Conservation (phyloP, 2,329 filamentous ascomycete genomes). For the Rhytidhysteron rufulum region DNA sequence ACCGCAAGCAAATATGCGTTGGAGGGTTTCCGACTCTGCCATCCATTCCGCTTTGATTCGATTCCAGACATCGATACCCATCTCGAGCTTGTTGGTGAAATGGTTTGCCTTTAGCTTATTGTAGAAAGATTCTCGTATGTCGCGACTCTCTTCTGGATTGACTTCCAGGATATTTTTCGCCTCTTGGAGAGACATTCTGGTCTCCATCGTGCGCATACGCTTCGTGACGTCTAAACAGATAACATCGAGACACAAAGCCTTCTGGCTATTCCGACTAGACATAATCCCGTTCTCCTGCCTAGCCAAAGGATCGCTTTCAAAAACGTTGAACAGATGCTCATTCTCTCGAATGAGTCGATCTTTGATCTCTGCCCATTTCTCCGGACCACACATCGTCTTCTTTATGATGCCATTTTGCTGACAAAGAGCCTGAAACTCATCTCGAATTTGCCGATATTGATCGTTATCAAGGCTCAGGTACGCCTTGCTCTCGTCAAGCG, state of each 20-base stretch:
- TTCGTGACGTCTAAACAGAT: slow-evolving; percentile 82
- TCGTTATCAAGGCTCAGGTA: slow-evolving; percentile 62
- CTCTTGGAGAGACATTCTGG: slow-evolving; percentile 67
- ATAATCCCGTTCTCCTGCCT: slow-evolving; percentile 38
- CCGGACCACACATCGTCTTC: slow-evolving; percentile 70
- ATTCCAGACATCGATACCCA: slow-evolving; percentile 67
- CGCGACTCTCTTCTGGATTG: slow-evolving; percentile 64
- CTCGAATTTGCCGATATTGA: slow-evolving; percentile 61
- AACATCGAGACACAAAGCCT: slow-evolving; percentile 68
- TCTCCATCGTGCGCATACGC: slow-evolving; percentile 63
- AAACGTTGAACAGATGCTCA: slow-evolving; percentile 58
- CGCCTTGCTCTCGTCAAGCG: slow-evolving; percentile 71
- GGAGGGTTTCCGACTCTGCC: slow-evolving; percentile 53
- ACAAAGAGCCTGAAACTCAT: slow-evolving; percentile 68
- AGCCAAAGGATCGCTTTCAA: slow-evolving; percentile 55
- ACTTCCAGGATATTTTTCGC: slow-evolving; percentile 69
- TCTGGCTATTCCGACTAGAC: slow-evolving; percentile 47
- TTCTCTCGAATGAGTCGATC: slow-evolving; percentile 62
- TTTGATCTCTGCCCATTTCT: slow-evolving; percentile 70
- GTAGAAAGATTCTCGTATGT: slow-evolving; percentile 64
- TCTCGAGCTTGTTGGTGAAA: slow-evolving; percentile 70
- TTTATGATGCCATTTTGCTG: slow-evolving; percentile 64
- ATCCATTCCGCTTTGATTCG: slow-evolving; percentile 68
- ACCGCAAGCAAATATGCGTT: slow-evolving; percentile 50
- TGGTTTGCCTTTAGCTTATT: slow-evolving; percentile 61